Evolutionary conservation across 2,329 filamentous ascomycete species (phyloP), one percentile per base, ranked within the genome.

Genomic region (Neonectria neomacrospora): DNA sequence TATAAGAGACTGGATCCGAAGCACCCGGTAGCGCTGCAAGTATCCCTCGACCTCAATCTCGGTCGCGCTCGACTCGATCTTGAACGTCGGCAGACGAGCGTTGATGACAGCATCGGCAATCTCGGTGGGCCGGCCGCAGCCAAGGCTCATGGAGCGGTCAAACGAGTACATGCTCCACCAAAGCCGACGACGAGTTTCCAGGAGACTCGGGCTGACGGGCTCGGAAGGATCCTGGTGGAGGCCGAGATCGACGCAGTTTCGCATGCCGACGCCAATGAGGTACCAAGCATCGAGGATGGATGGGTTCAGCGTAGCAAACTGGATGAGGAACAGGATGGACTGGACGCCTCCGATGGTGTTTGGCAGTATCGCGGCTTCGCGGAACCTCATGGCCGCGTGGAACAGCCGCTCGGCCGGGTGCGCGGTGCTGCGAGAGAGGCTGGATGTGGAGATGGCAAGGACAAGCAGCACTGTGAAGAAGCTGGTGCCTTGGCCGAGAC

Each of bases 151-250:
- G 20, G 70, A 73, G 2, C 69, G 63, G 55, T 73, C 70, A 39
- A 73, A 71, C 14, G 70, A 73, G 58, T 70, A 71, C 69, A 71
- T 71, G 61, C 69, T 71, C 70, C 70, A 73, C 69, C 70, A 73
- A 3, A 73, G 61, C 2, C 70, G 57, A 9, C 70, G 62, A 3
- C 69, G 63, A 5, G 70, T 73, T 42, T 73, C 70, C 9, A 71
- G 57, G 5, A 73, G 61, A 37, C 64, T 67, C 10, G 57, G 48
- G 20, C 64, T 65, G 54, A 69, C 39, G 16, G 54, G 26, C 16
- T 65, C 63, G 2, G 54, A 45, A 6, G 70, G 70, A 45, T 72
- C 70, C 28, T 72, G 70, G 42, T 72, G 70, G 12, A 72, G 63
- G 0, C 70, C 69, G 1, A 72, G 52, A 37, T 72, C 70, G 7